Conservation (phyloP, 495 filamentous ascomycete genomes). For the Jackrogersella multiformis region DNA sequence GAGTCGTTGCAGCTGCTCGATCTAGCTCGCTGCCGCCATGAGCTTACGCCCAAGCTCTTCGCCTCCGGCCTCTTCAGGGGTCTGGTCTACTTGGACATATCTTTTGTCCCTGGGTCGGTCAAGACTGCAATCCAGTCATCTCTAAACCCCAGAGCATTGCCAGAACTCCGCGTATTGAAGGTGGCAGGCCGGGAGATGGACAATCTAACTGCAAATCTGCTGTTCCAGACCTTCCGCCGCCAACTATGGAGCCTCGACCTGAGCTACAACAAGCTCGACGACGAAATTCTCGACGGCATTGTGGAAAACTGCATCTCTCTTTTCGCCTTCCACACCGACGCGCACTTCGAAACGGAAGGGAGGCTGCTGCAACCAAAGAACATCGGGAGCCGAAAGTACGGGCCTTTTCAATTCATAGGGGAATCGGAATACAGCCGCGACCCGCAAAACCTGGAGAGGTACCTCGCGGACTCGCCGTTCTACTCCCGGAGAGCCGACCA, state of each 20-base stretch:
- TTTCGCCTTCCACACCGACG: constrained; percentile 33
- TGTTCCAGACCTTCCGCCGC: constrained; percentile 44
- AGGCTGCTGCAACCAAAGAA: constrained; percentile 30
- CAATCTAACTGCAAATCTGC: constrained; percentile 37
- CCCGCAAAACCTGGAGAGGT: constrained; percentile 49
- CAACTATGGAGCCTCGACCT: constrained; percentile 60
- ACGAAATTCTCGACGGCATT: constrained; percentile 44
- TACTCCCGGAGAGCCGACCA: constrained; percentile 44
- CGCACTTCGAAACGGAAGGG: constrained; percentile 50
- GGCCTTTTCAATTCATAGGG: constrained; percentile 48
- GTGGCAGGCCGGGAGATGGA: constrained; percentile 50
- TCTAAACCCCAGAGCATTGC: constrained; percentile 44
- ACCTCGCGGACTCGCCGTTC: constrained; percentile 52
- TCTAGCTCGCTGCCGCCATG: constrained; percentile 44
- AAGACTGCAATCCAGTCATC: constrained; percentile 38
- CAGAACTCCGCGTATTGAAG: constrained; percentile 54
- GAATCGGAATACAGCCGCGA: constrained; percentile 51
- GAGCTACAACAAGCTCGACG: constrained; percentile 53
- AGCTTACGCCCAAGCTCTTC: constrained; percentile 47
- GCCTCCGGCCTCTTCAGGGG: constrained; percentile 39
- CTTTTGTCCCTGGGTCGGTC: constrained; percentile 50
- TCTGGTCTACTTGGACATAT: constrained; percentile 59
- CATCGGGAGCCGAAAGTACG: constrained; percentile 42
- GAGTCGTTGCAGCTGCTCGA: constrained; percentile 47
- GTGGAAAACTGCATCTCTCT: constrained; percentile 38